Conservation (phyloP, 169 alveolate genomes). For the Eimeria falciformis region DNA sequence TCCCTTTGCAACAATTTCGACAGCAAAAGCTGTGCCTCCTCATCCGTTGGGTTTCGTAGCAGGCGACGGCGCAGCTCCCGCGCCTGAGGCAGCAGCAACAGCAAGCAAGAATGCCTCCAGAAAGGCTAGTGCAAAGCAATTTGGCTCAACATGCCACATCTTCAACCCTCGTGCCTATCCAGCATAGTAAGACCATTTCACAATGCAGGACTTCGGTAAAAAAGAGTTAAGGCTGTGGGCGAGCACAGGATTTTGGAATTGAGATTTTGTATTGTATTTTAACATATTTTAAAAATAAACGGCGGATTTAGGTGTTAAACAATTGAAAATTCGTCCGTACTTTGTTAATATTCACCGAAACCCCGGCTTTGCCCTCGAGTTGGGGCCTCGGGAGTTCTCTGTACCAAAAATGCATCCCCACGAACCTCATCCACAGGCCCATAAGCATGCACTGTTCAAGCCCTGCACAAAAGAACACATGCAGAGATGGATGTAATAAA, state of each 20-base stretch:
- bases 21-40: conserved; percentile 64
- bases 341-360: conserved; percentile 53
- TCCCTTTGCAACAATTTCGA: conserved; percentile 48
- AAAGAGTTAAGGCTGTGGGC: too few species aligned
- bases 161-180: too few species aligned
- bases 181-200: too few species aligned
- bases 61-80: conserved; percentile 76
- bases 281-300: too few species aligned
- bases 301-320: too few species aligned
- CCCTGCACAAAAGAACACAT: conserved; percentile 28
- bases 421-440: conserved; percentile 80
- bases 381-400: conserved; percentile 73
- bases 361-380: conserved; percentile 71
- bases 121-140: too few species aligned
- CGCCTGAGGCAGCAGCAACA: conserved; percentile 34
- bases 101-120: too few species aligned
- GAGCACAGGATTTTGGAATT: too few species aligned
- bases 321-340: too few species aligned
- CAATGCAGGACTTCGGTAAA: too few species aligned
- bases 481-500: background rate
- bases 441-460: conserved; percentile 74
- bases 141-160: too few species aligned
- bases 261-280: too few species aligned
- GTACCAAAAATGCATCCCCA: conserved; percentile 79
- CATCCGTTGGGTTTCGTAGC: conserved; percentile 67